Conservation (phyloP, 1,139 yeast genomes). For the Hyphopichia pseudoburtonii region DNA sequence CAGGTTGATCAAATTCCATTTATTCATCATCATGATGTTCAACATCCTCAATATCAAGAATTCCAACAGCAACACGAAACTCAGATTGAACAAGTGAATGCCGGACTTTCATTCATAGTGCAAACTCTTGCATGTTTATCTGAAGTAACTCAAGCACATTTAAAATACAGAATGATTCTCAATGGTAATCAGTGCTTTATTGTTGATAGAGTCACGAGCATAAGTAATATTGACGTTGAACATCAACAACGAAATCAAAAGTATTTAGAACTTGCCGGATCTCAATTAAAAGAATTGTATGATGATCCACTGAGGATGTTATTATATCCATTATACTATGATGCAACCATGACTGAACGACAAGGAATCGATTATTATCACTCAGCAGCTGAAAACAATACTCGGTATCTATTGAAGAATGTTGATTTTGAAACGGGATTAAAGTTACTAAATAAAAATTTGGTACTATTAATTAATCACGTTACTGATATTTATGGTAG, state of each 20-base stretch:
- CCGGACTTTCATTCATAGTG: slow-evolving; percentile 31
- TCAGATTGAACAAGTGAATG: slow-evolving; percentile 28
- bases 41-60: slow-evolving; percentile 1
- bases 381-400: slow-evolving; percentile 9
- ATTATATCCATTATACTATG: slow-evolving; percentile 30
- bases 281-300: neutral
- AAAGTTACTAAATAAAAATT: slow-evolving; percentile 31
- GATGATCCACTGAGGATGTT: slow-evolving; percentile 1
- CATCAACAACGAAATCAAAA: neutral
- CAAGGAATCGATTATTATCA: slow-evolving; percentile 9
- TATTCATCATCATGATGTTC: neutral
- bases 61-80: slow-evolving; percentile 6
- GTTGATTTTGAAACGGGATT: slow-evolving; percentile 36
- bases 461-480: slow-evolving; percentile 25
- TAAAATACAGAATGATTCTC: slow-evolving; percentile 28
- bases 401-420: slow-evolving; percentile 18
- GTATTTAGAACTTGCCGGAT: neutral
- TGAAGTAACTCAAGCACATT: slow-evolving; percentile 22
- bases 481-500: slow-evolving; percentile 20
- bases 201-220: slow-evolving; percentile 22
- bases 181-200: slow-evolving; percentile 26
- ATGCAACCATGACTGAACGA: slow-evolving; percentile 22
- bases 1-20: neutral
- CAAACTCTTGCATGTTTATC: slow-evolving; percentile 27
- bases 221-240: neutral